phyloP scores from a whole-genome alignment of 106 monocot genomes.

The Gastrodia elata region DNA sequence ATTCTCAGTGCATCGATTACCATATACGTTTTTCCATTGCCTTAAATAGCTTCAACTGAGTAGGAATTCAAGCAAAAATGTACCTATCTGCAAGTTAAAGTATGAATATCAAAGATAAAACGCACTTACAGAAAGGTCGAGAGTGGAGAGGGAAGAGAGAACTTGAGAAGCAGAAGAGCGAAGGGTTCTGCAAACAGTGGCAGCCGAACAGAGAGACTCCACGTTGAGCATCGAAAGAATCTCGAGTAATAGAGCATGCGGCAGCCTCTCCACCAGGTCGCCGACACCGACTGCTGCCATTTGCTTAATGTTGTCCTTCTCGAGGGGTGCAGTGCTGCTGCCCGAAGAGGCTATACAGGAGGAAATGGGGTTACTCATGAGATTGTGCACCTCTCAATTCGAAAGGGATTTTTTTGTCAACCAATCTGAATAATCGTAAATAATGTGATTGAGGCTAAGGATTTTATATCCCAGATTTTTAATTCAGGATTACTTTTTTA shows the following conservation, averaged over 20 bases:
- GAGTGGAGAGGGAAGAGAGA: constrained; percentile 30
- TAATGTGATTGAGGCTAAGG: too few species aligned
- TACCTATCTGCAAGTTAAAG: background rate
- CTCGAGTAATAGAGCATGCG: constrained; percentile 34
- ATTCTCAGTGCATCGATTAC: background rate
- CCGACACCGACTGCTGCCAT: background rate
- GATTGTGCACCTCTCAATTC: too few species aligned
- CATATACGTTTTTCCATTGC: background rate
- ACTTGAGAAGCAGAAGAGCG: constrained; percentile 27
- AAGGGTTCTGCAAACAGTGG: constrained; percentile 52
- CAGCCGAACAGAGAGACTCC: constrained; percentile 51
- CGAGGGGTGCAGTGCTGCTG: too few species aligned
- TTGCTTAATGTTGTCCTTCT: too few species aligned
- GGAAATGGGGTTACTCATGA: too few species aligned
- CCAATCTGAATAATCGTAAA: too few species aligned
- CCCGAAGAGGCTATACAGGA: too few species aligned
- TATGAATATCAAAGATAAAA: background rate
- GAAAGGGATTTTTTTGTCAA: too few species aligned
- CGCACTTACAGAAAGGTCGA: constrained; percentile 65
- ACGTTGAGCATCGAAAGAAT: constrained; percentile 60
- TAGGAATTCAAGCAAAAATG: background rate
- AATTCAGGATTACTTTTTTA: too few species aligned
- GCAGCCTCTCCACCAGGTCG: constrained; percentile 37
- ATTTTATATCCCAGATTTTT: too few species aligned
- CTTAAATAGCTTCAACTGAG: background rate